These are phyloP conservation scores for Paraglomus occultum DNA, from an alignment of 192 early-diverging fungal genomes.

Conservation along the genomic window DNA sequence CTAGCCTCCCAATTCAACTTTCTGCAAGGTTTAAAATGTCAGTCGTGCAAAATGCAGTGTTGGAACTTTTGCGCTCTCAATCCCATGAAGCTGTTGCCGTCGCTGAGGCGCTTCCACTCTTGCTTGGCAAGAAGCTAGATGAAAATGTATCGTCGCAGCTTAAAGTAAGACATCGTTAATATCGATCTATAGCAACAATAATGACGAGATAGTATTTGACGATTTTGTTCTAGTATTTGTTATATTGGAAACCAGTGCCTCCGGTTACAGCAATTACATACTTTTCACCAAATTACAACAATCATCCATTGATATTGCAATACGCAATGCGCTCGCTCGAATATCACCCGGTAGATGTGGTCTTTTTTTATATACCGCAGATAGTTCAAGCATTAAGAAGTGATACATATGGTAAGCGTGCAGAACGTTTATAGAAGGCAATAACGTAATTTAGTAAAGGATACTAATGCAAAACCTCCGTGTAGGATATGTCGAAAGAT, in stretches of 20 bases:
- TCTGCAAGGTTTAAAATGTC: constrained; percentile 69
- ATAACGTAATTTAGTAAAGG: too few species aligned
- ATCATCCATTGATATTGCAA: constrained; percentile 90
- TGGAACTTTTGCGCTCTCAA: constrained; percentile 59
- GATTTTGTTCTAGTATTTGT: constrained; percentile 54
- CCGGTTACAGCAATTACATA: constrained; percentile 87
- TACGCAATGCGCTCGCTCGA: constrained; percentile 92
- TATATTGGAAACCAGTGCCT: constrained; percentile 88
- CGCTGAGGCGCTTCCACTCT: constrained; percentile 69
- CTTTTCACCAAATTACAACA: constrained; percentile 66
- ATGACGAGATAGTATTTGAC: too few species aligned
- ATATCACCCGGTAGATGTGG: constrained; percentile 86
- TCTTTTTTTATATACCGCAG: constrained; percentile 99
- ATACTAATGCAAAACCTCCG: not conserved
- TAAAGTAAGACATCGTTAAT: constrained; percentile 26
- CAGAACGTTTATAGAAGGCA: too few species aligned
- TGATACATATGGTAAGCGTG: constrained; percentile 52
- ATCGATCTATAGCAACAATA: constrained; percentile 14
- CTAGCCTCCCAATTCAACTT: constrained; percentile 80
- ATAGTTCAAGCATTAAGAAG: constrained; percentile 93
- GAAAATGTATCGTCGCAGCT: constrained; percentile 36
- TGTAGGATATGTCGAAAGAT: constrained; percentile 89
- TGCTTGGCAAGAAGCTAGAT: constrained; percentile 64
- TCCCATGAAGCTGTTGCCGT: constrained; percentile 64
- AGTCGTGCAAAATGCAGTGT: constrained; percentile 64